Evolutionary conservation across 2,329 filamentous ascomycete species (phyloP), one percentile per base, ranked within the genome.

Genomic region (Diplocarpon rosae): DNA sequence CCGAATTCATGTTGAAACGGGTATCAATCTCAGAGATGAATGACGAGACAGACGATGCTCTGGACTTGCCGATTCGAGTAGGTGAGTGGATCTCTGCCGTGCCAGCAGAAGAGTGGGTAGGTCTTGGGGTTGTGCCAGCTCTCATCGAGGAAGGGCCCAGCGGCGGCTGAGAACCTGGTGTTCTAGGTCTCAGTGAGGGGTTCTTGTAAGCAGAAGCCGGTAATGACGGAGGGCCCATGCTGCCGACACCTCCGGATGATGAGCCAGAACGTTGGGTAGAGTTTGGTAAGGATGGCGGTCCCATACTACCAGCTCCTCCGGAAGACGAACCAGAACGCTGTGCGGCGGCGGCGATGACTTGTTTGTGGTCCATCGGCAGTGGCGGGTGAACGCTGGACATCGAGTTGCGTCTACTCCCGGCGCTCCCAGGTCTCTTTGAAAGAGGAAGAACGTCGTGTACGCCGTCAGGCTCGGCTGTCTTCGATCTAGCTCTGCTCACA

Each of bases 11-110:
- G 60, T 93, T 88, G 71, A 98, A 96, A 33, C 90, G 78, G 48
- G 81, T 80, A 58, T 98, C 92, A 15, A 98, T 69, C 65, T 98
- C 92, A 0, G 92, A 96, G 5, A 80, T 87, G 61, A 98, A 98
- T 0, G 92, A 96, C 0, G 92, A 95, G 6, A 96, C 78, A 0
- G 92, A 98, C 2, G 88, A 93, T 52, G 85, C 79, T 35, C 83
- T 77, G 53, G 76, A 76, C 59, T 49, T 69, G 60, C 48, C 66
- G 44, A 49, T 55, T 9, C 49, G 50, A 37, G 68, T 65, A 1
- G 73, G 68, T 4, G 73, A 73, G 11, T 77, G 66, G 39, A 70
- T 48, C 47, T 73, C 69, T 2, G 63, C 63, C 17, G 69, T 75
- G 16, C 68, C 73, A 37, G 40, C 33, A 28, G 71, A 71, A 41